Base-by-base conservation (phyloP, 2,329 filamentous ascomycete species). In the Venturia effusa region DNA sequence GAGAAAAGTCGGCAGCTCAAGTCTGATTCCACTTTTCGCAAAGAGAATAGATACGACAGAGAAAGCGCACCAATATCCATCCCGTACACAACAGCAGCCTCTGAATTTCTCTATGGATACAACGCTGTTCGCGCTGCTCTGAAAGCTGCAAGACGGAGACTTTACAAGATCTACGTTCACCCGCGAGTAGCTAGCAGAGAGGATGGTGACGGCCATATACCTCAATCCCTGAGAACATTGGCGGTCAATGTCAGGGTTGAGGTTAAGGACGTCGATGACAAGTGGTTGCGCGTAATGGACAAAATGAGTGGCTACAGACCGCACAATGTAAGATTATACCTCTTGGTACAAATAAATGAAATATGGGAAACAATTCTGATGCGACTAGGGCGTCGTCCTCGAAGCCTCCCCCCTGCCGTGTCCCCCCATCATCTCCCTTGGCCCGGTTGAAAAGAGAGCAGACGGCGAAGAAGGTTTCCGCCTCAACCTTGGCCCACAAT, bases 81-180 rank as follows among this genome's bases (percentile, higher is more conserved):
- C 22, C 84, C 85, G 0, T 87, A 93, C 71, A 91, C 90, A 0
- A 95, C 91, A 0, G 88, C 93, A 0, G 90, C 90, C 5, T 96
- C 92, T 0, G 88, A 96, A 66, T 97, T 97, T 69, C 79, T 99
- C 1, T 97, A 96, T 72, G 94, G 94, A 6, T 84, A 83, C 55
- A 89, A 88, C 1, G 86, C 90, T 1, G 90, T 97, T 27, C 82
- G 88, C 67, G 89, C 92, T 24, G 92, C 92, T 0, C 78, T 99
- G 24, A 85, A 82, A 68, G 83, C 84, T 55, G 79, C 79, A 13
- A 81, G 85, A 40, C 86, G 94, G 64, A 86, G 89, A 70, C 76
- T 96, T 2, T 96, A 97, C 78, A 89, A 86, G 63, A 81, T 99
- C 3, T 96, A 97, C 73, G 78, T 96, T 10, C 75, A 77, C 65